Evolutionary conservation across 179 eudicot genomes (phyloP).

Genomic region (Camellia oleifera): DNA sequence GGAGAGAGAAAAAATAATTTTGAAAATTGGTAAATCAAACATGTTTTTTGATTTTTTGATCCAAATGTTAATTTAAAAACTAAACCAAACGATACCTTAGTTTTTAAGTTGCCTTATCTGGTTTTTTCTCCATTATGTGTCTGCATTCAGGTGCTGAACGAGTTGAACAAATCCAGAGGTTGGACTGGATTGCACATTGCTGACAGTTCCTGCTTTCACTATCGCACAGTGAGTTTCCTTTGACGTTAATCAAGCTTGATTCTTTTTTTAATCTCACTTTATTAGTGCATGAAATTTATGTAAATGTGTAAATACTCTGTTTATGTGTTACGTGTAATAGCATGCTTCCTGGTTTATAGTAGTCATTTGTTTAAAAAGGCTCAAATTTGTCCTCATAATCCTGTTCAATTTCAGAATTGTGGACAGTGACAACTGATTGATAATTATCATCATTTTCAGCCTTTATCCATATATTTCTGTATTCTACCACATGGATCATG

Average conservation of each 20-base stretch:
- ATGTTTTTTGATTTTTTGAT: too few relatives aligned
- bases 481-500: not conserved
- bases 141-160: constrained; percentile 47
- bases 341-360: not conserved
- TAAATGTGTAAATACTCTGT: not conserved
- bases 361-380: not conserved
- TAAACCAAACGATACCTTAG: too few relatives aligned
- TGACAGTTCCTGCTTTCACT: constrained; percentile 86
- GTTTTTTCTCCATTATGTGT: not conserved
- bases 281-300: not conserved
- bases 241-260: not conserved
- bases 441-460: not conserved
- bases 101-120: not conserved
- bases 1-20: too few relatives aligned
- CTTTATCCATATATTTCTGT: not conserved
- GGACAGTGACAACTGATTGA: not conserved
- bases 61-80: too few relatives aligned
- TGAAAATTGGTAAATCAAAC: too few relatives aligned
- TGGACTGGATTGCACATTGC: constrained; percentile 83
- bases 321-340: not conserved
- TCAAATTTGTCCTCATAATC: not conserved
- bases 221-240: constrained; percentile 55
- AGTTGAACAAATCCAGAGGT: constrained; percentile 50
- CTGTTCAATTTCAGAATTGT: not conserved
- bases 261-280: not conserved